Base-by-base conservation (phyloP, 169 alveolate species). In the Plasmodium sp. region DNA sequence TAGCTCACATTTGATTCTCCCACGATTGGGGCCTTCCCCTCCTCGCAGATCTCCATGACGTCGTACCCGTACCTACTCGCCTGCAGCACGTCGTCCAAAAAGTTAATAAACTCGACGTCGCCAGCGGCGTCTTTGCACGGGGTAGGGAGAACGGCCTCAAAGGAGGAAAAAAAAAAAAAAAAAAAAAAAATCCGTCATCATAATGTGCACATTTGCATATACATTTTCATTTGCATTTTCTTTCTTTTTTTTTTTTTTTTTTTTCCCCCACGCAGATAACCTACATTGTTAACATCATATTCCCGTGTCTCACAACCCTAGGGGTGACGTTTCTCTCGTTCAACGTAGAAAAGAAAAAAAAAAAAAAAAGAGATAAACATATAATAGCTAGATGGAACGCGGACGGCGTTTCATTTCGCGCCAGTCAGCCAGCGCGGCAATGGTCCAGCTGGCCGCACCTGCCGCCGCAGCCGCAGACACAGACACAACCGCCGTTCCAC, bases 41-140 rank as follows among this genome's bases (percentile, higher is more conserved):
- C 22, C 75, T 75, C 36, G 27, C 72, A 86, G 93, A 86, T 86
- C 43, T 86, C 93, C 72, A 86, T 86, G 85, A 75, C 93, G 12
- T 77, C 86, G 71, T 75, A 86, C 48, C 80, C 84, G 2, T 86
- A 86, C n/a, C 33, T 56, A 62, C 14, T 51, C 12, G 73, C 84
- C 48, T 86, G 93, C 12, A 48, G 81, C 39, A 41, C 81, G 3
- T 86, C 93, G 36, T 86, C 86, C 18, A 86, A 86, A 77, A 86
- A 86, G 51, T 39, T 86, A 86, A 77, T 54, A 22, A 86, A 86
- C 72, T 77, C 93, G 27, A 86, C 93, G 16, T 86, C 93, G 3
- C 93, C 93, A 31, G 93, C 93, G 43, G 93, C 93, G n/a, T 34
- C 93, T 4, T 77, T 86, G 33, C 93, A 86, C 36, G 93, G 93